phyloP scores from a whole-genome alignment of 2,329 filamentous ascomycete species.

The Zasmidium cellare region DNA sequence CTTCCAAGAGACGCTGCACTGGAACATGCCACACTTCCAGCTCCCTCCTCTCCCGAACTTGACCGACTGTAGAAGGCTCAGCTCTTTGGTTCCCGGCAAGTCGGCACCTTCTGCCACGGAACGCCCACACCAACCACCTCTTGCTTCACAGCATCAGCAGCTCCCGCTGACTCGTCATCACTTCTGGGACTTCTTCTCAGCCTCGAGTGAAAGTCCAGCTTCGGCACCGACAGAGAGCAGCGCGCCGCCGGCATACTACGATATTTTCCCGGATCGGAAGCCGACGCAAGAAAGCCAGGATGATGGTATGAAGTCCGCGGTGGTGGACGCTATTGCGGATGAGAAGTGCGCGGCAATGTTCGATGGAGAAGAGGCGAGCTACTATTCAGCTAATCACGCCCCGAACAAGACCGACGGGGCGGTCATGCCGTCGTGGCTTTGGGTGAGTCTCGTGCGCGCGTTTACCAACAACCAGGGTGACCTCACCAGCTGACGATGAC shows the following conservation, averaged over 20 bases:
- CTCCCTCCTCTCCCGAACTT: slow-evolving; percentile 41
- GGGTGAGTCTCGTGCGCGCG: slow-evolving; percentile 4
- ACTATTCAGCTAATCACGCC: slow-evolving; percentile 4
- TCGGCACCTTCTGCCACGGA: not conserved
- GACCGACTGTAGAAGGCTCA: not conserved
- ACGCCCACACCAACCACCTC: not conserved
- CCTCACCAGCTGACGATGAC: not conserved
- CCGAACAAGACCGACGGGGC: slow-evolving; percentile 13
- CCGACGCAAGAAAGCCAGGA: not conserved
- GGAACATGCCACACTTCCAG: slow-evolving; percentile 63
- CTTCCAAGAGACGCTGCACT: slow-evolving; percentile 69
- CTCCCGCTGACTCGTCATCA: not conserved
- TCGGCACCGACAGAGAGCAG: not conserved
- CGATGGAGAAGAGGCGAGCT: not conserved
- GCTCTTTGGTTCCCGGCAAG: not conserved
- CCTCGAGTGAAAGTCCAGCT: not conserved
- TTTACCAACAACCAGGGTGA: not conserved
- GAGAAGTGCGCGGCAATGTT: slow-evolving; percentile 7
- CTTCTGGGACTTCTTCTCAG: slow-evolving; percentile 1
- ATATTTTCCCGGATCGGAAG: slow-evolving; percentile 1
- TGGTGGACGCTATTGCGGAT: slow-evolving; percentile 7
- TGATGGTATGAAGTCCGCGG: not conserved
- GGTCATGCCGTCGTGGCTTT: slow-evolving; percentile 10
- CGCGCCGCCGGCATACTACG: slow-evolving; percentile 5
- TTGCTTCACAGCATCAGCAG: not conserved